These are phyloP conservation scores for Hemileccinum rubropunctum DNA, from an alignment of 768 basidiomycete species.

Conservation along the genomic window DNA sequence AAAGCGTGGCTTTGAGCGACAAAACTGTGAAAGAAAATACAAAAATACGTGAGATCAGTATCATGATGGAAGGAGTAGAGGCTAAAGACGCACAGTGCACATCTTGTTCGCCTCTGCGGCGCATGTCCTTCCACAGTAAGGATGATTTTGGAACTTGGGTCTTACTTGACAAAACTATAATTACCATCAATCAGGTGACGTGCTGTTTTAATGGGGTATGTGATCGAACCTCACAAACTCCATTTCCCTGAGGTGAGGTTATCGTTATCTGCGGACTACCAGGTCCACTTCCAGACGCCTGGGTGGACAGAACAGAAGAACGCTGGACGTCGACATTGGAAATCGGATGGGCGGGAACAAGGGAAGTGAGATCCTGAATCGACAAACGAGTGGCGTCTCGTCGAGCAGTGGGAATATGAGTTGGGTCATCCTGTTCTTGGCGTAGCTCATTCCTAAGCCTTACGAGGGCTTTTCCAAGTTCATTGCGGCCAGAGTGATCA, in stretches of 20 bases:
- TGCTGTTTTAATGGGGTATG: neutral
- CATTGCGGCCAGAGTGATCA: slow-evolving; percentile 65
- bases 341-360: slow-evolving; percentile 9
- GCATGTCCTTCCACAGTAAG: slow-evolving; percentile 66
- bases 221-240: slow-evolving; percentile 28
- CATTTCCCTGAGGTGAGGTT: slow-evolving; percentile 7
- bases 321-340: slow-evolving; percentile 4
- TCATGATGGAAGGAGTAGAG: neutral
- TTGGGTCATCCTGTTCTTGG: slow-evolving; percentile 26
- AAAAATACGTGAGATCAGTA: slow-evolving; percentile 4
- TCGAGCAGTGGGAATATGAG: slow-evolving; percentile 26
- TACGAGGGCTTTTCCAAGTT: slow-evolving; percentile 69
- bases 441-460: slow-evolving; percentile 58
- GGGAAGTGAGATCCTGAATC: slow-evolving; percentile 30
- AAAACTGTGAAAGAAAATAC: slow-evolving; percentile 17
- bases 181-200: slow-evolving; percentile 8
- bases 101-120: slow-evolving; percentile 42
- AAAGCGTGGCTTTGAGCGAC: slow-evolving; percentile 30
- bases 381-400: slow-evolving; percentile 30
- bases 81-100: slow-evolving; percentile 24
- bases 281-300: slow-evolving; percentile 1
- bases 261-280: neutral
- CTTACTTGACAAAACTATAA: slow-evolving; percentile 53
- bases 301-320: slow-evolving; percentile 2
- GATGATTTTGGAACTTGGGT: slow-evolving; percentile 56